Evolutionary conservation across 129 eudicot genomes (phyloP), one percentile per base, ranked within the genome.

Genomic region (Oenanthe sinensis): DNA sequence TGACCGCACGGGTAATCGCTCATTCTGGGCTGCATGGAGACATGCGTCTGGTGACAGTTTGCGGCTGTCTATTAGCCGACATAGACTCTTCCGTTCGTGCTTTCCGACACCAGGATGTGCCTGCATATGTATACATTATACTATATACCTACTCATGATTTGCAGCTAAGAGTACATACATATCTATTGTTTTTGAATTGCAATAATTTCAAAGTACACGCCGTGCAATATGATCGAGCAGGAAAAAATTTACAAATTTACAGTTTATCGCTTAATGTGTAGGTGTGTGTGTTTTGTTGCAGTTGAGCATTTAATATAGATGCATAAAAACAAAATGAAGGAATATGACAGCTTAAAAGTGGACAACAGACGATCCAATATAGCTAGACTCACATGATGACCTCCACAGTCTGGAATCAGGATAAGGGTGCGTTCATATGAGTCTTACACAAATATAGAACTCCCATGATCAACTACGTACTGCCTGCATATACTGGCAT

Each of bases 31-130:
- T 1, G 96, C 98, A 10, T 94, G 98, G 3, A 88, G 75, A 2
- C 89, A 89, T 71, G 98, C 98, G 77, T 94, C 98, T 8, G 88
- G 52, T 4, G 98, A 86, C 14, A 94, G 88, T 78, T 94, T 94
- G 48, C 91, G 86, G 78, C 87, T 78, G 78, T 94, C 93, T 43
- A 94, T 87, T 79, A 94, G 58, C 19, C 81, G 86, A 82, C 96
- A 91, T 8, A 94, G 85, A 11, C 43, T 78, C 77, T 89, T 91
- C 78, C 93, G 85, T 74, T 91, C 97, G 84, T 85, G 85, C 82
- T 94, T 94, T 52, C 96, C 86, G 24, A 89, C 81, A 44, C 88
- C 85, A 5, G 88, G 89, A 78, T 94, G 98, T 16, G 92, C 89
- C 98, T 93, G 84, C 58, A 71, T n/a, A 12, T 5, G n/a, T 17